These are phyloP conservation scores for Cairneyella variabilis DNA, from an alignment of 495 filamentous ascomycete species.

Conservation along the genomic window DNA sequence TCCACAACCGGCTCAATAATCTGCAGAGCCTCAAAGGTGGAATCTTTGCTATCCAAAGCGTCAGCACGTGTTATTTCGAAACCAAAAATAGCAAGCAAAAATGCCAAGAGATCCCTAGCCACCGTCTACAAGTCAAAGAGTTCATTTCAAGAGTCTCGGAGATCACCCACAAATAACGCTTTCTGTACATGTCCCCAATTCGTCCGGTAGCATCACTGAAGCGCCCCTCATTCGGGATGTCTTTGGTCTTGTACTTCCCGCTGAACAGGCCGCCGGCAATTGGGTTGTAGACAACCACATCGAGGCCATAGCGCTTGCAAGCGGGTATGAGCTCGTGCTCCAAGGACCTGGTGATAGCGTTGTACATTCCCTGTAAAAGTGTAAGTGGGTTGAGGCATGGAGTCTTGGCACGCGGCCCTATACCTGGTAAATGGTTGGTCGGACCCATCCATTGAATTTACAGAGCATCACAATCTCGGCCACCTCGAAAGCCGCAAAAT, in stretches of 20 bases:
- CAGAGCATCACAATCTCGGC: slow-evolving; percentile 85
- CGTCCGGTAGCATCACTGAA: slow-evolving; percentile 52
- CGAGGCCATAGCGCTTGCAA: slow-evolving; percentile 80
- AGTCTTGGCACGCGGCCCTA: too few species aligned
- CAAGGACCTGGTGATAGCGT: slow-evolving; percentile 68
- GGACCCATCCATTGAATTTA: slow-evolving; percentile 71
- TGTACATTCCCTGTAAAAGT: slow-evolving; percentile 72
- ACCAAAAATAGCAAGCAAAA: too few species aligned
- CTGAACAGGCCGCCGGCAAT: slow-evolving; percentile 79
- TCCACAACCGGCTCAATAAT: slow-evolving; percentile 69
- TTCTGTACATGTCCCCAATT: slow-evolving; percentile 64
- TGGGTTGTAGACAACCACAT: slow-evolving; percentile 91
- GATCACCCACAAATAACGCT: slow-evolving; percentile 60
- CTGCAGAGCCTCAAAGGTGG: slow-evolving; percentile 70
- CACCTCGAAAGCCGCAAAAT: slow-evolving; percentile 87
- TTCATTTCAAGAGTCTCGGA: neutral
- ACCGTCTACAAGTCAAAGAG: neutral
- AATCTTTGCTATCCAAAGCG: slow-evolving; percentile 42
- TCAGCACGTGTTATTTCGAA: neutral
- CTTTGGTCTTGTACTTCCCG: slow-evolving; percentile 75
- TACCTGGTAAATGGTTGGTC: slow-evolving; percentile 67
- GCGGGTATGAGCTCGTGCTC: slow-evolving; percentile 77
- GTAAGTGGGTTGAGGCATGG: too few species aligned
- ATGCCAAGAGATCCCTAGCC: too few species aligned
- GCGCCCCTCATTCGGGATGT: slow-evolving; percentile 64